These are phyloP conservation scores for Paramyrothecium roridum DNA, from an alignment of 2,329 filamentous ascomycete species.

Conservation along the genomic window DNA sequence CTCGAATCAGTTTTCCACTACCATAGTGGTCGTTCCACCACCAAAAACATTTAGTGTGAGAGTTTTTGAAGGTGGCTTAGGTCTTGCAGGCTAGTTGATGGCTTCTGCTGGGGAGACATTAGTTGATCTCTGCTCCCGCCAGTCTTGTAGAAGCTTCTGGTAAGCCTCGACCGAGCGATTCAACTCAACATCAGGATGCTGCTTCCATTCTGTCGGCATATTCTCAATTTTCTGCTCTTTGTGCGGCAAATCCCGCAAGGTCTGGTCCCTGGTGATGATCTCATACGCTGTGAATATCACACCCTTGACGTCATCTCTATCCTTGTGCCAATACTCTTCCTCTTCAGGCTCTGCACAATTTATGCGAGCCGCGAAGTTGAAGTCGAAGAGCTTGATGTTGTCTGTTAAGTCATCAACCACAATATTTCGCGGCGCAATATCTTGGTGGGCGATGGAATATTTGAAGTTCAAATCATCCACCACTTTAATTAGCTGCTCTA, in stretches of 20 bases:
- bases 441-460: slow-evolving; percentile 32
- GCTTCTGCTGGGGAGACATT: slow-evolving; percentile 1
- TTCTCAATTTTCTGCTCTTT: slow-evolving; percentile 18
- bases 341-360: no score
- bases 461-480: slow-evolving; percentile 29
- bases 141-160: slow-evolving; percentile 12
- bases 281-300: slow-evolving; percentile 33
- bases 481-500: slow-evolving; percentile 29
- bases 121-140: slow-evolving; percentile 4
- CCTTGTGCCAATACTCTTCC: slow-evolving; percentile 3
- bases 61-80: slow-evolving; percentile 5
- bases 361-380: slow-evolving; percentile 25
- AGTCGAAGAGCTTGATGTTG: slow-evolving; percentile 32
- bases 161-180: slow-evolving; percentile 23
- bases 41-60: no score
- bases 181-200: slow-evolving; percentile 26
- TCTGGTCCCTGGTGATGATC: slow-evolving; percentile 29
- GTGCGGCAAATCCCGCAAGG: slow-evolving; percentile 15
- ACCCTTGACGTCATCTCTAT: slow-evolving; percentile 28
- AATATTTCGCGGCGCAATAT: slow-evolving; percentile 34
- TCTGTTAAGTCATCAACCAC: slow-evolving; percentile 28
- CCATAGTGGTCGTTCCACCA: no score
- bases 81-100: slow-evolving; percentile 15
- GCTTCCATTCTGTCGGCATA: slow-evolving; percentile 17
- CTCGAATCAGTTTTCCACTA: no score